These are phyloP conservation scores for Sporothrix luriei DNA, from an alignment of 2,329 filamentous ascomycete genomes.

Conservation along the genomic window DNA sequence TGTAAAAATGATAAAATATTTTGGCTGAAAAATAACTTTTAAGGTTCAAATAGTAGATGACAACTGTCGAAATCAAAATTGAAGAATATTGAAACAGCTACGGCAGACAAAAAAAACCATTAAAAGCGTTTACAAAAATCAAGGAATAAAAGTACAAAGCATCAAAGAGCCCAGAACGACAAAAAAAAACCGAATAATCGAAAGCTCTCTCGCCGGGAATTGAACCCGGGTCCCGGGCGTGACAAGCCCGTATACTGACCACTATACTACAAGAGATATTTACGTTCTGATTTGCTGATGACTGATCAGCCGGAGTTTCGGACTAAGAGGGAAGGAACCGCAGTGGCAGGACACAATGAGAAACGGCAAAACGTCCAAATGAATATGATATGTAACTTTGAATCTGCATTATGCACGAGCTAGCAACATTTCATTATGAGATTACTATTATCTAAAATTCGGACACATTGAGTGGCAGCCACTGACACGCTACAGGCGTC, in stretches of 20 bases:
- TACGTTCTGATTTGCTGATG: slow-evolving; percentile 9
- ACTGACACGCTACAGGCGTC: neutral
- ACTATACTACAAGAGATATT: slow-evolving; percentile 35
- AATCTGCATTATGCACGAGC: no score
- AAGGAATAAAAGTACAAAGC: neutral
- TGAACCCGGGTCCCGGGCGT: slow-evolving; percentile 36
- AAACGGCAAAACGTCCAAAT: no score
- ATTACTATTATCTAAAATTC: neutral
- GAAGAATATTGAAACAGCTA: neutral
- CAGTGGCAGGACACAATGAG: no score
- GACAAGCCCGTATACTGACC: slow-evolving; percentile 36
- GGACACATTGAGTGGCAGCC: neutral
- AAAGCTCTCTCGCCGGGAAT: slow-evolving; percentile 34
- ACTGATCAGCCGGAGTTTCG: neutral
- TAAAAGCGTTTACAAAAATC: neutral
- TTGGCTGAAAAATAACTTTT: no score
- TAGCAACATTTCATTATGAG: no score
- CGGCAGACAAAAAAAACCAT: neutral
- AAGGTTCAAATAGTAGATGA: no score
- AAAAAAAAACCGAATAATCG: slow-evolving; percentile 3
- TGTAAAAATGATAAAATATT: no score
- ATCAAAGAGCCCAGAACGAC: neutral
- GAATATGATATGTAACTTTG: no score
- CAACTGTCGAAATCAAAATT: no score
- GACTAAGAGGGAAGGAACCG: neutral